Conservation (phyloP, 768 basidiomycete genomes). For the Boletus rufocinnamomeus region DNA sequence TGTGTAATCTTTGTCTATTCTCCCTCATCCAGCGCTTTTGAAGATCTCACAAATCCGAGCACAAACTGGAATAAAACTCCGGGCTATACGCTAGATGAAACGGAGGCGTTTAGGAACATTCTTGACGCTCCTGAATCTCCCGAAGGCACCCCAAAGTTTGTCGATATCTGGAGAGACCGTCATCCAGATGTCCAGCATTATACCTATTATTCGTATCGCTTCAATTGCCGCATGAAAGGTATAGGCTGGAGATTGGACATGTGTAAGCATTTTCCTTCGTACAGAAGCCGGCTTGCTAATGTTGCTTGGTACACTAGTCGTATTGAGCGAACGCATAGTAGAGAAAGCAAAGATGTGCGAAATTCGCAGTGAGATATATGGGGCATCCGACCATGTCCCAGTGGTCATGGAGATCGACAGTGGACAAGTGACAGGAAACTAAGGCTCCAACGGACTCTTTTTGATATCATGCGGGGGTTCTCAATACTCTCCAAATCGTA, state of each 20-base stretch:
- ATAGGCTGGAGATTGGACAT: constrained; percentile 88
- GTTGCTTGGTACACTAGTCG: constrained; percentile 46
- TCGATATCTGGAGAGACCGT: constrained; percentile 77
- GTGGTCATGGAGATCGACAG: constrained; percentile 74
- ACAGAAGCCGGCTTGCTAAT: constrained; percentile 4
- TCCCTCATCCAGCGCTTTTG: background rate
- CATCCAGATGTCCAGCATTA: constrained; percentile 74
- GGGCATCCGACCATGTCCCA: constrained; percentile 86
- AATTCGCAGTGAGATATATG: constrained; percentile 82
- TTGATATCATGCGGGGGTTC: constrained; percentile 10
- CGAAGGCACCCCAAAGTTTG: constrained; percentile 48
- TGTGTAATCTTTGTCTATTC: background rate
- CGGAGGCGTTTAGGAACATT: constrained; percentile 69
- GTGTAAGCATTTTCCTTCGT: constrained; percentile 50
- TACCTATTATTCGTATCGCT: constrained; percentile 83
- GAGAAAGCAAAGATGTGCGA: constrained; percentile 78
- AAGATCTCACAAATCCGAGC: constrained; percentile 70
- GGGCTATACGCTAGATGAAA: constrained; percentile 84
- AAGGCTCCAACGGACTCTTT: background rate
- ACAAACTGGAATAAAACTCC: constrained; percentile 87
- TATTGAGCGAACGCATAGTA: constrained; percentile 69
- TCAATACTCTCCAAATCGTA: constrained; percentile 79
- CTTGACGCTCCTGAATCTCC: constrained; percentile 50
- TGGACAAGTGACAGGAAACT: constrained; percentile 30
- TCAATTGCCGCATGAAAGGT: constrained; percentile 77